Conservation (phyloP, 1,284 basidiomycete genomes). For the Tylopilus sp. region DNA sequence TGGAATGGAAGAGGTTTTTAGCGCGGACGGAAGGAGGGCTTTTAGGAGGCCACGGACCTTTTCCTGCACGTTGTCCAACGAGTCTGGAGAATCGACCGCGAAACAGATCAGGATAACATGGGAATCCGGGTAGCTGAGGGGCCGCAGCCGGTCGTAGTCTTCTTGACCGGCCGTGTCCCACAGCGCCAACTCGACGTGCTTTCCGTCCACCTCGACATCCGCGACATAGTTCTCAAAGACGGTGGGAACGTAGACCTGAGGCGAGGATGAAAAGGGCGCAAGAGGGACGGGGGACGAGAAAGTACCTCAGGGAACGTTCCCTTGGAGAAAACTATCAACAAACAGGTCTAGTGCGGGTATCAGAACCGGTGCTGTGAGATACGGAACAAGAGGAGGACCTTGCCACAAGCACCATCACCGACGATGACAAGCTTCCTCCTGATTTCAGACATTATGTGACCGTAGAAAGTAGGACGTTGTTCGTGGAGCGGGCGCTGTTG, state of each 20-base stretch:
- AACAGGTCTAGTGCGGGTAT: slow-evolving; percentile 58
- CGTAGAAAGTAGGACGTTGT: slow-evolving; percentile 35
- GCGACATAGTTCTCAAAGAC: slow-evolving; percentile 92
- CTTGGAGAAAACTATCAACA: slow-evolving; percentile 86
- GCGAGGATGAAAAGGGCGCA: not conserved
- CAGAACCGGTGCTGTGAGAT: slow-evolving; percentile 12
- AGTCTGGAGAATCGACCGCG: slow-evolving; percentile 89
- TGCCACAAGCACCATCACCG: slow-evolving; percentile 82
- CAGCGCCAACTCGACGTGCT: slow-evolving; percentile 88
- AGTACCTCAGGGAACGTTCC: slow-evolving; percentile 89
- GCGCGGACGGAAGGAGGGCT: not conserved
- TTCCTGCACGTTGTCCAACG: slow-evolving; percentile 93
- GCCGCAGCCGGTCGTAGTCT: slow-evolving; percentile 87
- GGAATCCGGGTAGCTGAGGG: slow-evolving; percentile 88
- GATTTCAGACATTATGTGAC: slow-evolving; percentile 62
- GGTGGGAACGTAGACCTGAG: slow-evolving; percentile 87
- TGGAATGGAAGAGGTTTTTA: slow-evolving; percentile 32
- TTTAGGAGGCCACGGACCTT: slow-evolving; percentile 59
- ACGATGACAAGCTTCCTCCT: slow-evolving; percentile 80
- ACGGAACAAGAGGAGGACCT: slow-evolving; percentile 42
- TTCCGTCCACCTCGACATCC: slow-evolving; percentile 88
- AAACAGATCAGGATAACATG: slow-evolving; percentile 95
- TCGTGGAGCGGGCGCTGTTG: slow-evolving; percentile 37
- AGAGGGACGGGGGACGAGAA: not conserved
- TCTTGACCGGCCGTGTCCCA: slow-evolving; percentile 98